Evolutionary conservation across 2,329 filamentous ascomycete species (phyloP), one percentile per base, ranked within the genome.

Genomic region (Arthroderma sp.): DNA sequence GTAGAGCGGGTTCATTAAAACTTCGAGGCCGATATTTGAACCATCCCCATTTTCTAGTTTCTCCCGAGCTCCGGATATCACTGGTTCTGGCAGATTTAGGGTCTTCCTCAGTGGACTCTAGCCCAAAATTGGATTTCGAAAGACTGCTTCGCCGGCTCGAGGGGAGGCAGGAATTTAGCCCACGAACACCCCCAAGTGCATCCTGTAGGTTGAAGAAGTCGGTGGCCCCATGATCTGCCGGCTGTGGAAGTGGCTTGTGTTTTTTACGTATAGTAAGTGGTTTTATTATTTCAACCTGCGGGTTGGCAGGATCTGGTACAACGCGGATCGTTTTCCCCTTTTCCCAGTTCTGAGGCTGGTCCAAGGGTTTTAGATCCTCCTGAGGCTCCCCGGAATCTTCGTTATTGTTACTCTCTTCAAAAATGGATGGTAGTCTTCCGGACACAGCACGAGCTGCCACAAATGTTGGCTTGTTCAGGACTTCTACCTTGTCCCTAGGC

Each of bases 221-320:
- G 27, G 34, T 32, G 8, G n/a, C 28, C n/a, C 38, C 44, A 37
- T 5, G 40, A 8, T 34, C 45, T 47, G 39, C 48, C 42, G 41
- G 48, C 38, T 27, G 46, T 30, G 42, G 38, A 31, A 46, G 39
- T 38, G 31, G 47, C 34, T 36, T 48, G 38, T 36, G 37, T 32
- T 57, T 62, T 61, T 78, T 78, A 40, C 72, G 68, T 36, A 79
- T 72, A 40, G 70, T 73, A 38, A 79, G 61, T 2, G 75, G 73
- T 34, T 70, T 72, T 5, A 75, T 55, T 10, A 60, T 61, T 29
- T 59, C 57, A 28, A 67, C 62, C 4, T 64, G 66, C 3, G 61
- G 65, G 6, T 68, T 55, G 4, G 73, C 70, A 32, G 71, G 72
- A 6, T 69, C 66, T 29, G 72, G 67, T 2, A 80, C 75, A 50